Evolutionary conservation across 352 stramenopile genomes (phyloP), one percentile per base, ranked within the genome.

Genomic region (Phytophthora pistaciae): DNA sequence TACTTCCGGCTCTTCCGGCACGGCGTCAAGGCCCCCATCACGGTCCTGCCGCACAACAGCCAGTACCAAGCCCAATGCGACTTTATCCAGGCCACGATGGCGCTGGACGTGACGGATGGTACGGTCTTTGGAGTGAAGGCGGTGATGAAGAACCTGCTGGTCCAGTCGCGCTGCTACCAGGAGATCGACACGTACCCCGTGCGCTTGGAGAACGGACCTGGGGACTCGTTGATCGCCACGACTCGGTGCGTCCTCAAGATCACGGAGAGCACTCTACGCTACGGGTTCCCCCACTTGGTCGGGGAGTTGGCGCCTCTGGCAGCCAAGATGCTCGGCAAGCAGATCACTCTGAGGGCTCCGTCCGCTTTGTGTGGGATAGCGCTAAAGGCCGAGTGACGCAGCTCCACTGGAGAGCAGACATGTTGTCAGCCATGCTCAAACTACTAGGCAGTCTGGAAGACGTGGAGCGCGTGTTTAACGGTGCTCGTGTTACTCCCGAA

Each of bases 1-100:
- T 68, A 33, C 14, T 68, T 68, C 20, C 62, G 62, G 6, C 40
- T 63, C 38, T 62, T 68, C 54, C 40, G 62, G 3, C 52, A 56
- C 20, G 53, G 62, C 1, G 62, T 63, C 16, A 49, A 56, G 21
- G 27, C 18, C 7, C 40, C 62, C 36, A 44, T 44, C 36, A 44
- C 36, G 36, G 14, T 10, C 36, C 36, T 44, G 14, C 36, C 44
- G 5, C 44, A 3, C 44, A 20, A 6, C n/a, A 40, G 2, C 5
- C 23, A 56, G 27, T 56, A 56, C 16, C 38, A 56, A 50, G 27
- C 38, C 20, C 62, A 63, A 54, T 52, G 52, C 38, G n/a, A 63
- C 10, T 68, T 68, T n/a, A 50, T 68, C 7, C 52, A 57, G n/a
- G 18, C 27, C 3, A 40, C 14, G 14, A 68, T 63, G 62, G 27